phyloP scores from a whole-genome alignment of 176 grass and related monocot species.

The Phragmites australis region DNA sequence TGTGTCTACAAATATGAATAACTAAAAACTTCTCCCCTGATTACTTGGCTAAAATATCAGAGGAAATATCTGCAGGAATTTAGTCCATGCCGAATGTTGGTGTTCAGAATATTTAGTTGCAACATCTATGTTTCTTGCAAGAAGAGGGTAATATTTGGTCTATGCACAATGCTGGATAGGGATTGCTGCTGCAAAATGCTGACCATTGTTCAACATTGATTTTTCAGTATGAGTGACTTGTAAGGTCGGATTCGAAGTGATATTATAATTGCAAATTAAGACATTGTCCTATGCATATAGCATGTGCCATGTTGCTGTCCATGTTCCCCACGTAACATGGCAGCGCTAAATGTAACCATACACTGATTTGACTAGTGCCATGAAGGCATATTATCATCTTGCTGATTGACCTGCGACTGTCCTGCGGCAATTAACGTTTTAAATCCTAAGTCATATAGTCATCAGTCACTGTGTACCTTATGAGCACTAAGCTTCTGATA shows the following conservation, averaged over 20 bases:
- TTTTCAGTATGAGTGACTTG: conserved; percentile 23
- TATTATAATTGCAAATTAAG: conserved; percentile 23
- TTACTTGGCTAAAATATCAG: conserved; percentile 12
- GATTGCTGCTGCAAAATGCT: neutral
- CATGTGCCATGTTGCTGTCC: conserved; percentile 12
- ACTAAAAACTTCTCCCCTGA: neutral
- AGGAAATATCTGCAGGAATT: neutral
- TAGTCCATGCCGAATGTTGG: neutral
- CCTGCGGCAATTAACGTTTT: neutral
- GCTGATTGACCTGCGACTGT: conserved; percentile 5
- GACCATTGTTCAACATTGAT: neutral
- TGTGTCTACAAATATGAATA: neutral
- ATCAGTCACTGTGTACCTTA: neutral
- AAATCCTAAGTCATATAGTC: neutral
- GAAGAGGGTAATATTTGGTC: conserved; percentile 2
- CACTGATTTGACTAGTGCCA: conserved; percentile 2
- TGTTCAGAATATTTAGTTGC: neutral
- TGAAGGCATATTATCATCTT: conserved; percentile 18
- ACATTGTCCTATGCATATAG: conserved; percentile 20
- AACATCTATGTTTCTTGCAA: conserved; percentile 14
- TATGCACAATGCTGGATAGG: neutral
- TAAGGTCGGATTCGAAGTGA: neutral
- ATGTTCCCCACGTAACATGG: neutral
- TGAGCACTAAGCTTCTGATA: neutral
- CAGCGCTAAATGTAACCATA: conserved; percentile 4